Evolutionary conservation across 345 rosid genomes (phyloP).

Genomic region (Moricandia moricandioides): DNA sequence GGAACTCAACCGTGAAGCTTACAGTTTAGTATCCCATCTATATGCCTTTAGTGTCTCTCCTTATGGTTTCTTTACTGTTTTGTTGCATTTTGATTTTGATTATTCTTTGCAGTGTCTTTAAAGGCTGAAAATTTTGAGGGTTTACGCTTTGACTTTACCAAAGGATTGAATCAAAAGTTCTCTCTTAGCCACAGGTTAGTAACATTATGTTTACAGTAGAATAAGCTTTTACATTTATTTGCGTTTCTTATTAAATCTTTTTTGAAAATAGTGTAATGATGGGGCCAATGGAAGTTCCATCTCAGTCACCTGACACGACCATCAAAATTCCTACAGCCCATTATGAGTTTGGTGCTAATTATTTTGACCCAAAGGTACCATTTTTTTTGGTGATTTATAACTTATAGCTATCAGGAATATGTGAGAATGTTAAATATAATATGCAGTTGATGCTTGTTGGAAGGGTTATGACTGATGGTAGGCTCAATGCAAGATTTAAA

Average conservation of each 20-base stretch:
- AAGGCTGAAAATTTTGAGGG: slow-evolving; percentile 94
- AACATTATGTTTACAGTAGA: background rate
- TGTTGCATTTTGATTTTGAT: background rate
- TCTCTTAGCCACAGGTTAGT: slow-evolving; percentile 84
- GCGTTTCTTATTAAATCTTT: slow-evolving; percentile 8
- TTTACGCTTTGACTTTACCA: slow-evolving; percentile 87
- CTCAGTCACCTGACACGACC: slow-evolving; percentile 69
- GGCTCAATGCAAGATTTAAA: slow-evolving; percentile 81
- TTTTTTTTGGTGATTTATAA: background rate
- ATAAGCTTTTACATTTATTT: background rate
- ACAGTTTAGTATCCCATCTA: slow-evolving; percentile 40
- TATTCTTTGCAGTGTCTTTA: slow-evolving; percentile 68
- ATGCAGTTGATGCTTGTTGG: slow-evolving; percentile 87
- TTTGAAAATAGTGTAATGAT: slow-evolving; percentile 60
- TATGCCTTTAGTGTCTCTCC: background rate
- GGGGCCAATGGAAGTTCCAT: slow-evolving; percentile 93
- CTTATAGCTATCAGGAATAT: background rate
- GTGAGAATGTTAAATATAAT: background rate
- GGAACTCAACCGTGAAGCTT: slow-evolving; percentile 88
- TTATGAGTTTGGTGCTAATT: slow-evolving; percentile 95
- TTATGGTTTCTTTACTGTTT: background rate
- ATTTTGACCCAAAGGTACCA: slow-evolving; percentile 57
- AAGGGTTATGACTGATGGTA: slow-evolving; percentile 87
- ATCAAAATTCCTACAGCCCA: slow-evolving; percentile 84
- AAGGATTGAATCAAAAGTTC: slow-evolving; percentile 82